Percentiles rank a stretch among this genome's conserved stretches.
These are phyloP conservation scores for Aspergillus pseudotamarii DNA, from an alignment of 2,329 filamentous ascomycete species.

Conservation along the genomic window DNA sequence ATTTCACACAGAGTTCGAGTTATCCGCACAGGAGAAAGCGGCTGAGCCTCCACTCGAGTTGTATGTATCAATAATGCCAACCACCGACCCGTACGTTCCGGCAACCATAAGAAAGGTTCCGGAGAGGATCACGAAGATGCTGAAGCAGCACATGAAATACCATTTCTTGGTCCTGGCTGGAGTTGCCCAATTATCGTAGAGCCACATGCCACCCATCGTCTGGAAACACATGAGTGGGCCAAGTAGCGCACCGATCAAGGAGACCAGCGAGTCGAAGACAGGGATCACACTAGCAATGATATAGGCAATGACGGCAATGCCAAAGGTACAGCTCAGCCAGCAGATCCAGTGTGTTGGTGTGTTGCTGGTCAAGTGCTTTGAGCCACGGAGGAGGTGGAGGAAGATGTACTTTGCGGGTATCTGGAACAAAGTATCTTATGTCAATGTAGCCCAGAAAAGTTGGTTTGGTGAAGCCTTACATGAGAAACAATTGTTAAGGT, in stretches of 20 bases:
- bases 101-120: constrained; percentile 49
- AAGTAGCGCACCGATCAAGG: constrained; percentile 29
- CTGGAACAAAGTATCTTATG: neutral
- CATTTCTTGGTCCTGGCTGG: constrained; percentile 17
- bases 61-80: constrained; percentile 42
- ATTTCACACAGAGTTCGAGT: constrained; percentile 30
- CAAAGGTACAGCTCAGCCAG: constrained; percentile 28
- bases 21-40: constrained; percentile 50
- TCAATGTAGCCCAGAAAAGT: neutral
- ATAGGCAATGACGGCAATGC: constrained; percentile 24
- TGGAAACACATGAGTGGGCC: constrained; percentile 23
- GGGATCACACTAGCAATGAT: constrained; percentile 32
- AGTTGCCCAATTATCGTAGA: constrained; percentile 46
- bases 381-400: constrained; percentile 25
- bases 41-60: constrained; percentile 36
- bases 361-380: constrained; percentile 24
- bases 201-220: constrained; percentile 24
- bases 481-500: constrained; percentile 20
- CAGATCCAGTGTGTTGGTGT: constrained; percentile 25
- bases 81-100: constrained; percentile 50
- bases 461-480: constrained; percentile 2
- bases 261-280: constrained; percentile 28
- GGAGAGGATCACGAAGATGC: constrained; percentile 37
- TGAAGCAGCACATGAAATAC: constrained; percentile 23
- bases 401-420: constrained; percentile 23